phyloP scores from a whole-genome alignment of 331 rosid species.

The Erythrophleum ivorense region DNA sequence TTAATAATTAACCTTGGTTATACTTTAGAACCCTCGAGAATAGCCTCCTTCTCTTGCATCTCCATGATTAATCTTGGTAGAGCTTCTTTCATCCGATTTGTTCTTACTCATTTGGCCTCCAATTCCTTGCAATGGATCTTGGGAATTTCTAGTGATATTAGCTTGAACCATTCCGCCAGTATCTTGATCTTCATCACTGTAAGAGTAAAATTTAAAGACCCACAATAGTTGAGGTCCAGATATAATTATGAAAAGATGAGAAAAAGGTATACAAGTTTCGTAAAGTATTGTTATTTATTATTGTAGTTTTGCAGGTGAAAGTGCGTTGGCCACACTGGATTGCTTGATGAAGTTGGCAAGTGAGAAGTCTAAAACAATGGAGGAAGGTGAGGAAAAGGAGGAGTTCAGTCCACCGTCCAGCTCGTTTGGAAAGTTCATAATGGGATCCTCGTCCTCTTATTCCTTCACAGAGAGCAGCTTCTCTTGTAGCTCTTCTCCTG shows the following conservation, averaged over 20 bases:
- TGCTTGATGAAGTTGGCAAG: constrained; percentile 56
- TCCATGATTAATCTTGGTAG: too few relatives aligned
- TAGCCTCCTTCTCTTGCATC: too few relatives aligned
- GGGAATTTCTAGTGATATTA: too few relatives aligned
- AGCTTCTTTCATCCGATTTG: too few relatives aligned
- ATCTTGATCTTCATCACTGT: too few relatives aligned
- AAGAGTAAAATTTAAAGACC: too few relatives aligned
- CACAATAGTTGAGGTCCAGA: not conserved
- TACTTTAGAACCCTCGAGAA: too few relatives aligned
- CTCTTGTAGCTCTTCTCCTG: constrained; percentile 57
- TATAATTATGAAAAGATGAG: not conserved
- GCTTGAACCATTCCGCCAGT: too few relatives aligned
- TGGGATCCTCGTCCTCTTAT: constrained; percentile 3
- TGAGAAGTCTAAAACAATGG: constrained; percentile 58
- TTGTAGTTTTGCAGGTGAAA: constrained; percentile 48
- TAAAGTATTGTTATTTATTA: not conserved
- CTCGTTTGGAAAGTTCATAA: constrained; percentile 36
- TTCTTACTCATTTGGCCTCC: too few relatives aligned
- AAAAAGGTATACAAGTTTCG: not conserved
- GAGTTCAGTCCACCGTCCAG: constrained; percentile 36
- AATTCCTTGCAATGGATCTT: too few relatives aligned
- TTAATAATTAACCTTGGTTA: too few relatives aligned
- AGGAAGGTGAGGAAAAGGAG: constrained; percentile 51
- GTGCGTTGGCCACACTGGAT: constrained; percentile 46
- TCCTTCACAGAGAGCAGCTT: constrained; percentile 46